Evolutionary conservation across 2,329 filamentous ascomycete species (phyloP).

Genomic region (Teratosphaeria viscida): DNA sequence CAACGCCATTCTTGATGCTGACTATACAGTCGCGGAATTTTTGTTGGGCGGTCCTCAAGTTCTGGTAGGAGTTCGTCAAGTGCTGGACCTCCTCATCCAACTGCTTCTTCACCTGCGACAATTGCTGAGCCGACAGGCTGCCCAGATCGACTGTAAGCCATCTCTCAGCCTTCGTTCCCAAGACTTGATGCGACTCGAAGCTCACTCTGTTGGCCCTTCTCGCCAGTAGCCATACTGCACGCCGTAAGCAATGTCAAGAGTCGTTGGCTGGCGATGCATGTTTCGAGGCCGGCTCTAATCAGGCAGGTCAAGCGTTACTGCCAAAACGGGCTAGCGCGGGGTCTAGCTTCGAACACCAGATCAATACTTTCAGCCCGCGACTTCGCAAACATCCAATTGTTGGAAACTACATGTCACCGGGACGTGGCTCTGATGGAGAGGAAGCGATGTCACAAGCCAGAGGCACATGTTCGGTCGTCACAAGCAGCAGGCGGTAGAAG

Average conservation of each 20-base stretch:
- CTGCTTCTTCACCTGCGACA: conserved; percentile 87
- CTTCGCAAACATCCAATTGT: not conserved
- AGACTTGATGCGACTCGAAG: not conserved
- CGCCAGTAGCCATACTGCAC: conserved; percentile 7
- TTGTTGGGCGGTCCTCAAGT: conserved; percentile 77
- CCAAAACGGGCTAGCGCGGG: not conserved
- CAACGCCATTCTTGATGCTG: conserved; percentile 49
- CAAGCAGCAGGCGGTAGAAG: not conserved
- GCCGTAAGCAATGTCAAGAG: not conserved
- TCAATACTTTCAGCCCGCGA: no score
- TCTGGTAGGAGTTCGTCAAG: conserved; percentile 78
- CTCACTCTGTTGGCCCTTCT: conserved; percentile 19
- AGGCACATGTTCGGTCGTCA: not conserved
- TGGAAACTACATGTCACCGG: no score
- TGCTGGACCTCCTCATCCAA: conserved; percentile 94
- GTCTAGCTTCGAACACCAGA: not conserved
- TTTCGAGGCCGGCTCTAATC: not conserved
- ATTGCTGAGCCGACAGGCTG: conserved; percentile 71
- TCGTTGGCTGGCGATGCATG: not conserved
- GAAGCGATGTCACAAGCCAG: no score
- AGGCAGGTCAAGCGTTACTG: not conserved
- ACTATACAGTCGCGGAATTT: conserved; percentile 87
- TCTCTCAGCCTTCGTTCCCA: conserved; percentile 3
- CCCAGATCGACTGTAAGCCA: conserved; percentile 52
- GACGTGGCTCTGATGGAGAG: no score